Percentiles rank a stretch among this genome's conserved stretches.
phyloP scores from a whole-genome alignment of 371 early-diverging fungal genomes.

The Mortierella sp. region DNA sequence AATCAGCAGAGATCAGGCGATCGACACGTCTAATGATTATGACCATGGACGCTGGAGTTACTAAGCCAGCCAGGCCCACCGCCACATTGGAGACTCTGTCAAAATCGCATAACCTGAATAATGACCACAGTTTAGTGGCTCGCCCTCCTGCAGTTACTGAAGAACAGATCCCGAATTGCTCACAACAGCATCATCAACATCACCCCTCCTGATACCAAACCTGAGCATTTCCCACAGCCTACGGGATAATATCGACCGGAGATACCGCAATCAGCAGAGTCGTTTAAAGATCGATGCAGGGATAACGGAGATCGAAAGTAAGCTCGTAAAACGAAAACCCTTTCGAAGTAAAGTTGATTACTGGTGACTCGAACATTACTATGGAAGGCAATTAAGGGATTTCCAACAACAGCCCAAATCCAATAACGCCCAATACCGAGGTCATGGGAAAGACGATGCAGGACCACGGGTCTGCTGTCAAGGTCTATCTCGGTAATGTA shows the following conservation, averaged over 20 bases:
- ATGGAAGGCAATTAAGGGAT: conserved; percentile 20
- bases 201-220: too few relatives aligned
- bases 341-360: conserved; percentile 19
- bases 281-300: conserved; percentile 19
- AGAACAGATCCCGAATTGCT: conserved; percentile 10
- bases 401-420: conserved; percentile 17
- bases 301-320: conserved; percentile 21
- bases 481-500: conserved; percentile 8
- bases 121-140: background rate
- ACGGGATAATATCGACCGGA: conserved; percentile 23
- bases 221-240: conserved; percentile 17
- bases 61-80: conserved; percentile 12
- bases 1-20: conserved; percentile 12
- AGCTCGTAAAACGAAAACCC: conserved; percentile 17
- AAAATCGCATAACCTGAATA: background rate
- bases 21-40: background rate
- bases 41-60: conserved; percentile 6
- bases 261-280: conserved; percentile 23
- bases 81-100: background rate
- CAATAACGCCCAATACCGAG: conserved; percentile 4
- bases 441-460: conserved; percentile 15
- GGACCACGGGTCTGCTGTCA: conserved; percentile 23
- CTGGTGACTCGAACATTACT: conserved; percentile 21
- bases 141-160: conserved; percentile 7
- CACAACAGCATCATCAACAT: background rate